phyloP scores from a whole-genome alignment of 306 rosid species.

The Cucumis hystrix region DNA sequence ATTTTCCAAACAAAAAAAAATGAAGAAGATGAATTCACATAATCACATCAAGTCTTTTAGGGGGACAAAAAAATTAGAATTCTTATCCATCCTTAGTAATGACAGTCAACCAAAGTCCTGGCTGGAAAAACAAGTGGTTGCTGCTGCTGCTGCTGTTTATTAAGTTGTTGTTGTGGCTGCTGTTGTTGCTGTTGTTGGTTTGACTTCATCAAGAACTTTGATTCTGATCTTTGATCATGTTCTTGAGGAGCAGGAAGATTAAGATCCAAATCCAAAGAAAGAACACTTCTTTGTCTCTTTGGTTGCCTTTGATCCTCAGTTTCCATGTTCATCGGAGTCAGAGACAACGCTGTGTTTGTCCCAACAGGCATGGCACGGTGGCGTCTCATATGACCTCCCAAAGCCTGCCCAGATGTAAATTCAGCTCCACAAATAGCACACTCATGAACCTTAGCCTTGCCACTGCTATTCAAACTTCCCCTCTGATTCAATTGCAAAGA shows the following conservation, averaged over 20 bases:
- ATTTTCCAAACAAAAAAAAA: not conserved
- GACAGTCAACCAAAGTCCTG: constrained; percentile 93
- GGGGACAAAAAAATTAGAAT: not conserved
- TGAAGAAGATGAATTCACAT: not conserved
- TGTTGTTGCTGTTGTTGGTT: constrained; percentile 37
- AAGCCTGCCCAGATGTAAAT: constrained; percentile 84
- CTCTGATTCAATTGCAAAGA: constrained; percentile 41
- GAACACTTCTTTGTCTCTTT: constrained; percentile 36
- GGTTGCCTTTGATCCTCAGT: constrained; percentile 15
- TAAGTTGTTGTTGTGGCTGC: not conserved
- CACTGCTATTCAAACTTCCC: constrained; percentile 14
- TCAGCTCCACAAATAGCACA: constrained; percentile 87
- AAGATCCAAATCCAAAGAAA: constrained; percentile 82
- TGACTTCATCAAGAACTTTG: constrained; percentile 41
- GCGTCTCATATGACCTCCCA: constrained; percentile 94
- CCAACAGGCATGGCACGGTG: constrained; percentile 44
- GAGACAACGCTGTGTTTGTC: constrained; percentile 23
- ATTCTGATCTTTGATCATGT: constrained; percentile 54
- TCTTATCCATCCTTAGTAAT: constrained; percentile 36
- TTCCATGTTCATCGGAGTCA: constrained; percentile 41
- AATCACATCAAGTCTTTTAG: not conserved
- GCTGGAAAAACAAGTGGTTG: constrained; percentile 36
- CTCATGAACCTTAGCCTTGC: constrained; percentile 52
- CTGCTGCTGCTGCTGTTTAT: constrained; percentile 16
- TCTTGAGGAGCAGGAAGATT: constrained; percentile 94